Percentiles rank a stretch among this genome's conserved stretches.
phyloP scores from a whole-genome alignment of 2,329 filamentous ascomycete genomes.

The Incumbomyces lentus region DNA sequence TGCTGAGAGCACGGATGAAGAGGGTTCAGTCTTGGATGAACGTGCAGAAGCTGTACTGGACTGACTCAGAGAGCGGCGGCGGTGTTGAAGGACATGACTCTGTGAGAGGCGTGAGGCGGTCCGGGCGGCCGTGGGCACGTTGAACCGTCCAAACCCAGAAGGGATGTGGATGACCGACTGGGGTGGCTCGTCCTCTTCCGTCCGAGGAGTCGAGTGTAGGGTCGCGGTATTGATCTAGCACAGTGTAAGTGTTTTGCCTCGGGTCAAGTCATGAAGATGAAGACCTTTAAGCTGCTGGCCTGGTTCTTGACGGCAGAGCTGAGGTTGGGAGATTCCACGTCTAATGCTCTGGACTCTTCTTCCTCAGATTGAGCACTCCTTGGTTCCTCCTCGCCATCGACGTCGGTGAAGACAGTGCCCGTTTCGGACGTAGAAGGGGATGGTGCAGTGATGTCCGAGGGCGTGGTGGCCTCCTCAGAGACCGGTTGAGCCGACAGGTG shows the following conservation, averaged over 20 bases:
- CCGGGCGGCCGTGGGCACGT: conserved; percentile 23
- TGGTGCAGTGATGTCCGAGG: conserved; percentile 35
- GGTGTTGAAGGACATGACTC: background rate
- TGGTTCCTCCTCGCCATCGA: conserved; percentile 48
- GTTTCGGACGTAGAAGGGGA: conserved; percentile 50
- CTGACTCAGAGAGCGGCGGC: background rate
- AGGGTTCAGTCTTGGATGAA: conserved; percentile 7
- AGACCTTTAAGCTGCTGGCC: conserved; percentile 2
- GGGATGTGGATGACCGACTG: conserved; percentile 88
- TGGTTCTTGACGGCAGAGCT: background rate
- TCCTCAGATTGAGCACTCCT: conserved; percentile 18
- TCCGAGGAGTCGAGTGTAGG: conserved; percentile 24
- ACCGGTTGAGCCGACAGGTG: background rate
- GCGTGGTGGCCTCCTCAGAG: conserved; percentile 3
- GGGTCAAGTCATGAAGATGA: background rate
- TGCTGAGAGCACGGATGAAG: background rate
- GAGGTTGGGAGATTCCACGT: conserved; percentile 1
- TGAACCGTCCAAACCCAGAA: conserved; percentile 65
- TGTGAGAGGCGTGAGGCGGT: background rate
- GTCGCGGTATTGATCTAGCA: conserved; percentile 34
- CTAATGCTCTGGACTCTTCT: conserved; percentile 4
- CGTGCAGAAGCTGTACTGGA: conserved; percentile 1
- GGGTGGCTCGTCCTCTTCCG: conserved; percentile 58
- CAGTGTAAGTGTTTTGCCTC: background rate
- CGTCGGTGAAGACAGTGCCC: conserved; percentile 71